Conservation (phyloP, 306 rosid species). For the Quercus aquifolioides region DNA sequence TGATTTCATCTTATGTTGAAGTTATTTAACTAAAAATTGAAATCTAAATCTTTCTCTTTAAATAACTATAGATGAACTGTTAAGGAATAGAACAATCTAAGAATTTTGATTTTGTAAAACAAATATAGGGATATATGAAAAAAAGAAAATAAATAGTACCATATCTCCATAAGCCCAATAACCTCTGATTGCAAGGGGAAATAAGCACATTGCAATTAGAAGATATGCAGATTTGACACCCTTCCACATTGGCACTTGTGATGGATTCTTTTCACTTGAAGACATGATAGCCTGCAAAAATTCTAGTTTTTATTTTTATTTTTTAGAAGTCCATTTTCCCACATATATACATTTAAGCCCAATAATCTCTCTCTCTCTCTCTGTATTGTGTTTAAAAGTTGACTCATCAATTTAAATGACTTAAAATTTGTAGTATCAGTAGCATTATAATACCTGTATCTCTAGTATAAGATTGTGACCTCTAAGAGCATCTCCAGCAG, state of each 20-base stretch:
- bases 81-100: too few relatives aligned
- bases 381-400: too few relatives aligned
- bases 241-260: constrained; percentile 54
- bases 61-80: too few relatives aligned
- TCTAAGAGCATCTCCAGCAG: too few relatives aligned
- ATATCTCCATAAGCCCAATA: constrained; percentile 47
- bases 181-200: constrained; percentile 51
- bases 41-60: too few relatives aligned
- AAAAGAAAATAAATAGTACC: constrained; percentile 5
- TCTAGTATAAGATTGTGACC: constrained; percentile 59
- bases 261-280: constrained; percentile 54
- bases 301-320: neutral
- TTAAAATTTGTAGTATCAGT: too few relatives aligned
- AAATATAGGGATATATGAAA: neutral
- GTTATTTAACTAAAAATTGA: too few relatives aligned
- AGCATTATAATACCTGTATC: constrained; percentile 29
- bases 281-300: constrained; percentile 50
- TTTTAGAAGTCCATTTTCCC: too few relatives aligned
- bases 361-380: too few relatives aligned
- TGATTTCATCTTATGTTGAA: too few relatives aligned
- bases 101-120: neutral
- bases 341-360: too few relatives aligned
- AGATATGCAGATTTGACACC: constrained; percentile 42
- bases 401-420: too few relatives aligned
- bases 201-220: constrained; percentile 36